phyloP scores from a whole-genome alignment of 331 rosid species.

The Rhamnella rubrinervis region DNA sequence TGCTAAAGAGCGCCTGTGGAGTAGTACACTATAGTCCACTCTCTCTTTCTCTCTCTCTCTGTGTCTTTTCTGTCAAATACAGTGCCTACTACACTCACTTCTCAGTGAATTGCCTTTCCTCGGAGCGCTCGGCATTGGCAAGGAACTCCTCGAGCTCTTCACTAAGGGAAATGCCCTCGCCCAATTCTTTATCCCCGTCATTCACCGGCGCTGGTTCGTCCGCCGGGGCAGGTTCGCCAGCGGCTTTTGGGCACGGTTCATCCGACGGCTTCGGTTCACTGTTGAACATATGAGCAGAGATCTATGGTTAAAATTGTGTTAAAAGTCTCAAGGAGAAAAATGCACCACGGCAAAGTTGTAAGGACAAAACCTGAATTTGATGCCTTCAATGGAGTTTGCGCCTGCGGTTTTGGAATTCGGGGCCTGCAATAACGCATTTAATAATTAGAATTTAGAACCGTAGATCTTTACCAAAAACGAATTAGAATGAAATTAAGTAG shows the following conservation, averaged over 20 bases:
- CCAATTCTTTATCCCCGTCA: slow-evolving; percentile 3
- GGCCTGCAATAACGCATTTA: slow-evolving; percentile 35
- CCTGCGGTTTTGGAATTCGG: slow-evolving; percentile 56
- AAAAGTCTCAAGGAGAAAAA: too few species aligned
- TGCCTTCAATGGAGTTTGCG: slow-evolving; percentile 31
- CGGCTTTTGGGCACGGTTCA: slow-evolving; percentile 47
- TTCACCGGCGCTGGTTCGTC: slow-evolving; percentile 13
- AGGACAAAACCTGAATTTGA: slow-evolving; percentile 50
- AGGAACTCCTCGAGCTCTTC: slow-evolving; percentile 85
- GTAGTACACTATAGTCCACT: slow-evolving; percentile 1
- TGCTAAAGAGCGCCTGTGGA: slow-evolving; percentile 37
- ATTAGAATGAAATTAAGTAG: slow-evolving; percentile 2
- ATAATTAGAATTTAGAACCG: background rate
- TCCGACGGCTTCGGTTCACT: slow-evolving; percentile 43
- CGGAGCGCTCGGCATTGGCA: slow-evolving; percentile 64
- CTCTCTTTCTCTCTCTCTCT: too few species aligned
- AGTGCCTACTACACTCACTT: slow-evolving; percentile 49
- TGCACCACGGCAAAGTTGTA: slow-evolving; percentile 1
- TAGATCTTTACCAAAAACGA: background rate
- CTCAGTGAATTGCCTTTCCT: slow-evolving; percentile 66
- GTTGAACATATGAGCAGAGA: slow-evolving; percentile 13
- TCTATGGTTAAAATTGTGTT: background rate
- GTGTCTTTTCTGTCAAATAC: too few species aligned
- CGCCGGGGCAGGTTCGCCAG: slow-evolving; percentile 19
- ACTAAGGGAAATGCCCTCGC: slow-evolving; percentile 31